phyloP scores from a whole-genome alignment of 2,329 filamentous ascomycete species.

The Calonectria pteridis region DNA sequence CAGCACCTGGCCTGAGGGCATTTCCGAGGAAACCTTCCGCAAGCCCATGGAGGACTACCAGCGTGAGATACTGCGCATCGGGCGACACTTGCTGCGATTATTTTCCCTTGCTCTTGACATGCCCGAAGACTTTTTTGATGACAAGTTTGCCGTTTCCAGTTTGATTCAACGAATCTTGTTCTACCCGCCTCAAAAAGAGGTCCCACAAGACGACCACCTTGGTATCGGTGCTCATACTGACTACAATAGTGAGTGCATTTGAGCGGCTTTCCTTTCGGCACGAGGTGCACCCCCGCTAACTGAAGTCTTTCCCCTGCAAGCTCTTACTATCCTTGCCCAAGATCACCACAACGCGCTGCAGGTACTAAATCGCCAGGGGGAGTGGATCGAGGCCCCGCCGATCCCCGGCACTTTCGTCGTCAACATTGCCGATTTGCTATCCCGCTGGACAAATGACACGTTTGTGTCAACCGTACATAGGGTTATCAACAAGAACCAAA shows the following conservation, averaged over 20 bases:
- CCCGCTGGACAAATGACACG: not conserved
- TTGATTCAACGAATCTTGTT: not conserved
- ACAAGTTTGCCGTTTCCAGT: not conserved
- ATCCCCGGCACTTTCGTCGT: not conserved
- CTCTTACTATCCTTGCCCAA: not conserved
- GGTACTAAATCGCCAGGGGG: not conserved
- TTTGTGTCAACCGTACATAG: not conserved
- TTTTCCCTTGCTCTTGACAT: slow-evolving; percentile 4
- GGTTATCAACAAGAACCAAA: not conserved
- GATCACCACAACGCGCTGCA: not conserved
- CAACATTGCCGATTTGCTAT: slow-evolving; percentile 3
- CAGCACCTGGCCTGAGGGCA: not conserved
- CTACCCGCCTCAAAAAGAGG: not conserved
- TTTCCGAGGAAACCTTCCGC: not conserved
- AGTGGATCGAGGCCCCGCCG: not conserved
- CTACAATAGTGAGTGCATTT: not conserved
- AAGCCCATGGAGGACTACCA: not conserved
- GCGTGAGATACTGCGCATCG: not conserved
- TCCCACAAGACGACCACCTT: not conserved
- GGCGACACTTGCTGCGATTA: not conserved
- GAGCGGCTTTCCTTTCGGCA: no score
- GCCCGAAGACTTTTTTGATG: slow-evolving; percentile 3
- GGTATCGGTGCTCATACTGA: not conserved
- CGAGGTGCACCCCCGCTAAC: not conserved
- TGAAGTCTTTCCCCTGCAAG: not conserved